These are phyloP conservation scores for Neonectria magnoliae DNA, from an alignment of 2,329 filamentous ascomycete genomes.

Conservation along the genomic window DNA sequence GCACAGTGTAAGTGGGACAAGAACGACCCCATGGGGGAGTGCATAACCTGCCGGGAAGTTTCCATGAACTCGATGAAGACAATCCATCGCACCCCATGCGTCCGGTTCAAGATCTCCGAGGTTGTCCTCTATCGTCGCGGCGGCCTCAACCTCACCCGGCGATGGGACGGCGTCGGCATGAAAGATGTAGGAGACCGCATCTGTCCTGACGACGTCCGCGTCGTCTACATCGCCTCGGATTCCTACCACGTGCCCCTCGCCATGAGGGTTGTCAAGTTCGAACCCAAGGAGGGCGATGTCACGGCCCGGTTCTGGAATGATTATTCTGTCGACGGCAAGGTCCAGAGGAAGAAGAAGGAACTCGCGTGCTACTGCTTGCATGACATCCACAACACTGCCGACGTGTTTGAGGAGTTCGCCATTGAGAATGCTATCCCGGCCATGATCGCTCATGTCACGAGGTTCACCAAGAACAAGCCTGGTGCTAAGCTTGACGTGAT, in stretches of 20 bases:
- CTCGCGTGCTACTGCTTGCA: constrained; percentile 54
- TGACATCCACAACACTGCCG: constrained; percentile 48
- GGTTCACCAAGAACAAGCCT: constrained; percentile 8
- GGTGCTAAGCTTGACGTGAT: constrained; percentile 23
- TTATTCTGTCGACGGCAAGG: constrained; percentile 27
- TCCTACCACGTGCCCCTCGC: constrained; percentile 49
- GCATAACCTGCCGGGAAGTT: constrained; percentile 53
- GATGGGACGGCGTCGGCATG: constrained; percentile 55
- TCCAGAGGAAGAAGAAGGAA: constrained; percentile 42
- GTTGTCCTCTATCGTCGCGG: constrained; percentile 54
- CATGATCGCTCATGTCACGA: constrained; percentile 38
- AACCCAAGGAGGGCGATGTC: constrained; percentile 49
- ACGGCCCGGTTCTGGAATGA: constrained; percentile 52
- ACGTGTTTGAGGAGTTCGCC: constrained; percentile 51
- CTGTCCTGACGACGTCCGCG: constrained; percentile 33
- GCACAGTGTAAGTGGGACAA: constrained; percentile 51
- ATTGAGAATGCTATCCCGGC: constrained; percentile 40
- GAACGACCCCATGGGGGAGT: constrained; percentile 46
- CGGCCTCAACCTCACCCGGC: constrained; percentile 55
- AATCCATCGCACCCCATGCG: constrained; percentile 57
- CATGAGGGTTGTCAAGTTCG: constrained; percentile 55
- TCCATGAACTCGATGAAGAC: constrained; percentile 56
- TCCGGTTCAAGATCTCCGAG: constrained; percentile 55
- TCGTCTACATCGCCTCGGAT: constrained; percentile 53
- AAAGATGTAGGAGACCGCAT: constrained; percentile 52